These are phyloP conservation scores for Eruca vesicaria DNA, from an alignment of 441 rosid genomes.

Conservation along the genomic window DNA sequence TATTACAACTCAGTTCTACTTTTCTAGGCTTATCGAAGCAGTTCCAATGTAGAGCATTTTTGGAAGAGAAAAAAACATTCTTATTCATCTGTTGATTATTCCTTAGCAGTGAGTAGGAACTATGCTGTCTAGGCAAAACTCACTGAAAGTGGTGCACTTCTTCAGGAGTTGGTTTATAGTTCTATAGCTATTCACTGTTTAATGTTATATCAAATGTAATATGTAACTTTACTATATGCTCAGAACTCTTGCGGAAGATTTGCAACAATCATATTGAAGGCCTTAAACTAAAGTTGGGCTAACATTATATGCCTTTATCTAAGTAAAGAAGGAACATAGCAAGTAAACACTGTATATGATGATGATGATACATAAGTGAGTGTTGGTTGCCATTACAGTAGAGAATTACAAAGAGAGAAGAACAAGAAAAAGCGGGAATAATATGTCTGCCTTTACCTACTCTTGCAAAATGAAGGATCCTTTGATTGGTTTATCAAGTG, in stretches of 20 bases:
- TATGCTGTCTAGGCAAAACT: background rate
- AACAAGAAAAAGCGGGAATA: background rate
- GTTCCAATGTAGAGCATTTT: slow-evolving; percentile 48
- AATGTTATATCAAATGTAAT: background rate
- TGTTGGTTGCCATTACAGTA: background rate
- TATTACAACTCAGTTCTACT: slow-evolving; percentile 80
- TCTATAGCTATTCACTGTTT: slow-evolving; percentile 1
- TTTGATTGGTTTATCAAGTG: slow-evolving; percentile 70
- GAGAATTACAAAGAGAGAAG: slow-evolving; percentile 1
- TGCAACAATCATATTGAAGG: background rate
- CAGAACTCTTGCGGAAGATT: background rate
- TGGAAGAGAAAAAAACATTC: background rate
- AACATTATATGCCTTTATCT: background rate
- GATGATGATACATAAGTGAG: background rate
- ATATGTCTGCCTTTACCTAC: slow-evolving; percentile 34
- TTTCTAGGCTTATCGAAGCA: slow-evolving; percentile 81
- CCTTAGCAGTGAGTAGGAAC: slow-evolving; percentile 17
- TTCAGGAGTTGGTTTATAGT: background rate
- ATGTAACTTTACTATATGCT: background rate
- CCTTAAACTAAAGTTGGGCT: background rate
- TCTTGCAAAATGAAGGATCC: slow-evolving; percentile 86
- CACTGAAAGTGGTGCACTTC: background rate
- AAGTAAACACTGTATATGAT: background rate
- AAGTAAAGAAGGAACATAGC: background rate
- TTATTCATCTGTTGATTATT: background rate